A percentile compares a stretch with the other conserved stretches of the same genome.
Evolutionary conservation across 2,329 filamentous ascomycete genomes (phyloP).

Genomic region (Fusarium kyushuense): DNA sequence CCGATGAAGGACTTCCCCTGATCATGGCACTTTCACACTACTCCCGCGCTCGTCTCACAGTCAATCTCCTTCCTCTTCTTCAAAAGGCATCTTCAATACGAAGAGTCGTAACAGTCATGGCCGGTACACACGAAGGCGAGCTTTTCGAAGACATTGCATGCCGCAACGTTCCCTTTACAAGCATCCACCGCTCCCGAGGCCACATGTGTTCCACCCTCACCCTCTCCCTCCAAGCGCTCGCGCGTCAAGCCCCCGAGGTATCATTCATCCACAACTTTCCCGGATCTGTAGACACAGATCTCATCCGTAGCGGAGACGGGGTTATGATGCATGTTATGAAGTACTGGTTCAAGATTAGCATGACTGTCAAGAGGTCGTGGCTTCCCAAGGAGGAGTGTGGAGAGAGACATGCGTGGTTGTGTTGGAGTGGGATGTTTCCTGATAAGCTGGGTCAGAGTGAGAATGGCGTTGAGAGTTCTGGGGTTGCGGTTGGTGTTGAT

Average conservation of each 20-base stretch:
- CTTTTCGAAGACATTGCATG: conserved; percentile 45
- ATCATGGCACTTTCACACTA: conserved; percentile 66
- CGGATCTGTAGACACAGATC: conserved; percentile 46
- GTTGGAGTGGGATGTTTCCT: conserved; percentile 39
- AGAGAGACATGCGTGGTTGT: conserved; percentile 46
- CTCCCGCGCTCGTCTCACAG: conserved; percentile 67
- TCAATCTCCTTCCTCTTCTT: conserved; percentile 69
- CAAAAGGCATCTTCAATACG: conserved; percentile 34
- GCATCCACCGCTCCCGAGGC: conserved; percentile 33
- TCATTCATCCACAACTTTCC: conserved; percentile 51
- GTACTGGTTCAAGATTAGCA: conserved; percentile 23
- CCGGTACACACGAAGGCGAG: conserved; percentile 37
- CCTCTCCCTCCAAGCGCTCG: conserved; percentile 44
- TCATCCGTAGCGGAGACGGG: conserved; percentile 40
- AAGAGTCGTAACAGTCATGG: conserved; percentile 47
- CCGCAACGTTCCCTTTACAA: conserved; percentile 37
- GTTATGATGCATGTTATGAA: conserved; percentile 34
- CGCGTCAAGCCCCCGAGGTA: conserved; percentile 40
- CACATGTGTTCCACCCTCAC: conserved; percentile 44
- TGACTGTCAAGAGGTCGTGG: conserved; percentile 17
- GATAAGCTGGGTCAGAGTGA: conserved; percentile 3
- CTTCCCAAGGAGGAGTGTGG: conserved; percentile 41
- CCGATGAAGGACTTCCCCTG: conserved; percentile 67
- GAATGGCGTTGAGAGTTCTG: not conserved
- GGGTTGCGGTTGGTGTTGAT: conserved; percentile 33